Evolutionary conservation across 2,329 filamentous ascomycete species (phyloP).

Genomic region (Lachnellula cervina): DNA sequence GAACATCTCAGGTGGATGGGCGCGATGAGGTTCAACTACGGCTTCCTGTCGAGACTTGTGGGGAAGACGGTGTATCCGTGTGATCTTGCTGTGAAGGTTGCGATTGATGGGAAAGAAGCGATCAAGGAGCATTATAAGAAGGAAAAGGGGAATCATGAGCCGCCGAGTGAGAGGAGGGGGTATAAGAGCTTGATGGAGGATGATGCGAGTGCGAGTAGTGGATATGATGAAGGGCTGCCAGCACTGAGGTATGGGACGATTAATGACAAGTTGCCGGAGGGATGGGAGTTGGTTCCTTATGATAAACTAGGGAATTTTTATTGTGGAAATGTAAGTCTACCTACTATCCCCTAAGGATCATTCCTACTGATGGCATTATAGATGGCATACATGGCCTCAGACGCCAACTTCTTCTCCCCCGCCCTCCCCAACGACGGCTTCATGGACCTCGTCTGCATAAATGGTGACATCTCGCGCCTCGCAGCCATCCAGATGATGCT

Average conservation of each 20-base stretch:
- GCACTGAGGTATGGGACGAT: conserved; percentile 74
- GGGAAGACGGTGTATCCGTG: conserved; percentile 79
- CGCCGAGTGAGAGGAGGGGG: conserved; percentile 26
- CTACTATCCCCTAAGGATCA: background rate
- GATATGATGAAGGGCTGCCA: conserved; percentile 54
- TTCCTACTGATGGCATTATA: conserved; percentile 29
- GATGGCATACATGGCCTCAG: conserved; percentile 88
- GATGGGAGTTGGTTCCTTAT: conserved; percentile 69
- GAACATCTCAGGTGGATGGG: conserved; percentile 95
- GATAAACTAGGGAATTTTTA: conserved; percentile 89
- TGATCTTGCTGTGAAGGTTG: conserved; percentile 80
- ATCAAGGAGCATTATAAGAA: conserved; percentile 70
- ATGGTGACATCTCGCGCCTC: conserved; percentile 65
- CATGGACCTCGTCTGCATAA: conserved; percentile 77
- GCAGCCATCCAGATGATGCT: conserved; percentile 66
- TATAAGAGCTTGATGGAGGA: conserved; percentile 29
- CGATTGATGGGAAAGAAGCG: conserved; percentile 66
- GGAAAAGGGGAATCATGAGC: conserved; percentile 33
- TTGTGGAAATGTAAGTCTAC: conserved; percentile 68
- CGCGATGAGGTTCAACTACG: conserved; percentile 74
- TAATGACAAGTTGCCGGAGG: conserved; percentile 67
- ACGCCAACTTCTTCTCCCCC: conserved; percentile 82
- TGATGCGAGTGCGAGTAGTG: conserved; percentile 29
- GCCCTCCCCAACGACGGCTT: conserved; percentile 78
- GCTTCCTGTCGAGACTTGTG: conserved; percentile 72